Base-by-base conservation (phyloP, 768 basidiomycete species). In the Boletus edulis region DNA sequence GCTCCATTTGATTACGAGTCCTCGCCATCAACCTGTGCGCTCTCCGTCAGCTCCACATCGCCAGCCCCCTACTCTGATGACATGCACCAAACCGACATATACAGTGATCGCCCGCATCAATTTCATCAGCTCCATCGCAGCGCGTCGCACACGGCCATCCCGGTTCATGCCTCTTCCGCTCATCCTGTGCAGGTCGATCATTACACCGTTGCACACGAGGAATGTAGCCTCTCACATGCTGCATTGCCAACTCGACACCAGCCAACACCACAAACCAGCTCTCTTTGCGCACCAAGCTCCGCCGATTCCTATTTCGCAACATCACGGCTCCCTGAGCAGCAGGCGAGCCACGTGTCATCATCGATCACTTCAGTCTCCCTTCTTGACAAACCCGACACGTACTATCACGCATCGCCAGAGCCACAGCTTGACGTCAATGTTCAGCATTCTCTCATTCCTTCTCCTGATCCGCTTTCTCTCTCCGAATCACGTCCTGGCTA, bases 141-240 rank as follows among this genome's bases (percentile, higher is more conserved):
- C 55, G 27, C 66, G 50, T 55, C 68, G 46, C 68, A 61, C 62
- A 62, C 67, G 10, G 55, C 64, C 59, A 58, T 70, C 34, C 55
- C 67, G 53, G 52, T 49, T 57, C 67, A 66, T 31, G 41, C 55
- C 29, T 46, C 67, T 49, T 63, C 69, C 57, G 57, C 29, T 65
- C 69, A 55, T 71, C 67, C 65, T 70, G 68, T 70, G 54, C 66
- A 68, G 48, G 70, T 65, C 59, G 70, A 72, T 68, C 71, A 71
- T 62, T 68, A 72, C 56, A 50, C 67, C 56, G 42, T 62, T 53
- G 18, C 53, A 70, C 68, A 68, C 66, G 67, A 67, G 68, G 68
- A 60, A 52, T 37, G 60, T 45, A 54, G 51, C 67, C 63, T 65
- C 53, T 61, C 67, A 34, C 67, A 67, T 54, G 47, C 61, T 54